phyloP scores from a whole-genome alignment of 1,284 basidiomycete species.

The Microbotryomycetes sp. region DNA sequence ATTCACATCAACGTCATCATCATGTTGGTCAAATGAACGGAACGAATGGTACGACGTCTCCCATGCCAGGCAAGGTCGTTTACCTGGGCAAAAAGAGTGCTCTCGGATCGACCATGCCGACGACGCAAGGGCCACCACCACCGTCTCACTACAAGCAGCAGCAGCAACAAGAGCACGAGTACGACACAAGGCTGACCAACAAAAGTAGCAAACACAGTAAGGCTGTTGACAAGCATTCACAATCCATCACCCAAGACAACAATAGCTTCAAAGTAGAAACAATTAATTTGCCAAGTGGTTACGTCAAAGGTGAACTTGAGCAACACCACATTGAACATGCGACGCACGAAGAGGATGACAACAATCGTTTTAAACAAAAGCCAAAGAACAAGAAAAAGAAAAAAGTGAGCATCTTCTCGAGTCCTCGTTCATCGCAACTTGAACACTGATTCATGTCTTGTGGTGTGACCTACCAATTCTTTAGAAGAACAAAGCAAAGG shows the following conservation, averaged over 20 bases:
- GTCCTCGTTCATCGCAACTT: neutral
- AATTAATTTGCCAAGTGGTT: neutral
- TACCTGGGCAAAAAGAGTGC: neutral
- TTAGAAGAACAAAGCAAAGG: slow-evolving; percentile 1
- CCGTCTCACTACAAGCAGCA: neutral
- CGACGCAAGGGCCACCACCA: neutral
- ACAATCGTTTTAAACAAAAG: neutral
- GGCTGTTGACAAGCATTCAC: neutral
- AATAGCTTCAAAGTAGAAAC: neutral
- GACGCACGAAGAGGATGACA: neutral
- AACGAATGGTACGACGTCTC: neutral
- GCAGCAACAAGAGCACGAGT: neutral
- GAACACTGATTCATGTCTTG: neutral
- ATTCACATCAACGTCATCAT: neutral
- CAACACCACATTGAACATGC: neutral
- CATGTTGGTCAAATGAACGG: neutral
- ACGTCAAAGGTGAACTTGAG: neutral
- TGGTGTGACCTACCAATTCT: neutral
- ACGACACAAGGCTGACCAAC: too few relatives aligned
- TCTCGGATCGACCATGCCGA: neutral
- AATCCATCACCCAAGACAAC: neutral
- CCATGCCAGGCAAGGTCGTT: neutral
- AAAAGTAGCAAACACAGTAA: neutral
- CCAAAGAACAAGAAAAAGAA: neutral
- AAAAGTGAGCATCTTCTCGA: neutral